Evolutionary conservation across 306 rosid genomes (phyloP).

Genomic region (Canavalia gladiata): DNA sequence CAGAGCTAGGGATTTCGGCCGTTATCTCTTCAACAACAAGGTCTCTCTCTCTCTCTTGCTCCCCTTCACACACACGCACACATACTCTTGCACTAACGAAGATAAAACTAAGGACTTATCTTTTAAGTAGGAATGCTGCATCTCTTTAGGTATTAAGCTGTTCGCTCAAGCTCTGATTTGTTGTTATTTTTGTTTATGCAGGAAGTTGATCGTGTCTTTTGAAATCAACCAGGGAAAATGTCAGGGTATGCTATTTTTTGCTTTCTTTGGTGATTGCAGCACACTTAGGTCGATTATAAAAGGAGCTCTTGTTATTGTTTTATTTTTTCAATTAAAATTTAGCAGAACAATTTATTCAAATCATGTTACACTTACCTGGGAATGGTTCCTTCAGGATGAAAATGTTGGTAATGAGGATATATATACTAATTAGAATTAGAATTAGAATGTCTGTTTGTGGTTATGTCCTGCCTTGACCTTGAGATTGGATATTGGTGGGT

Average conservation of each 20-base stretch:
- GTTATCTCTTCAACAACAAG: background rate
- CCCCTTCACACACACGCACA: too few species aligned
- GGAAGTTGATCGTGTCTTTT: conserved; percentile 21
- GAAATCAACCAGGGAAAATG: conserved; percentile 21
- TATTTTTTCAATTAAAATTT: background rate
- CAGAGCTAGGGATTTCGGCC: conserved; percentile 10
- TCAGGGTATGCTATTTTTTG: conserved; percentile 44
- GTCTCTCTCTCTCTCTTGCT: background rate
- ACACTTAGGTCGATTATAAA: background rate
- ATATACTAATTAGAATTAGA: background rate
- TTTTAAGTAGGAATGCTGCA: background rate
- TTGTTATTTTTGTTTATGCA: conserved; percentile 40
- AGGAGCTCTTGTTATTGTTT: background rate
- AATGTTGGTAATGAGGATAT: background rate
- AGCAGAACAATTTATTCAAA: background rate
- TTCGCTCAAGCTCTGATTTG: background rate
- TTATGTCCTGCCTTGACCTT: background rate
- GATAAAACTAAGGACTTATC: background rate
- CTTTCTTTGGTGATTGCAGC: background rate
- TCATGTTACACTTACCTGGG: background rate
- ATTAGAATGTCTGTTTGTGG: background rate
- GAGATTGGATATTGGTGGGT: background rate
- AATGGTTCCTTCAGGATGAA: background rate
- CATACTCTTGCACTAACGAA: too few species aligned
- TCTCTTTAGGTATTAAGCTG: background rate